Base-by-base conservation (phyloP, 345 rosid genomes). In the Citrus trifoliata region DNA sequence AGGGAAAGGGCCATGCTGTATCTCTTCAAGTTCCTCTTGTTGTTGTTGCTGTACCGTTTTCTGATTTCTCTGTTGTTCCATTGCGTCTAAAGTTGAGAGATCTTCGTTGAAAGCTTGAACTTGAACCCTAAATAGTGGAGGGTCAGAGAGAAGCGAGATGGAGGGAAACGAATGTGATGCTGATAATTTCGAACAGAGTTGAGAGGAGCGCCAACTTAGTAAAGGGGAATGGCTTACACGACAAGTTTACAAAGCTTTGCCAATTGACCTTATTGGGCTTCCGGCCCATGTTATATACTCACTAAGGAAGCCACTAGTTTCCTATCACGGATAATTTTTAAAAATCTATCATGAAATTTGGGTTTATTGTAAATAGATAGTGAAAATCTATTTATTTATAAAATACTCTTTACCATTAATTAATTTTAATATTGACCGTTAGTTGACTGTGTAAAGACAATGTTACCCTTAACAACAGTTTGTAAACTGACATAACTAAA, bases 1-100 rank as follows among this genome's bases (percentile, higher is more conserved):
- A 42, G 89, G 93, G 79, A 78, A 79, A 59, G 93, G 93, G 48
- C 93, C 93, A 33, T 87, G 87, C 66, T 85, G 90, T 24, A 83
- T 46, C 35, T 85, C 92, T 25, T 86, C 92, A 65, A 56, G 30
- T 59, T 88, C 84, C 65, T 81, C 86, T 37, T 86, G 87, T 10
- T 85, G 88, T 2, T 82, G 82, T 51, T 85, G 87, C 3, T 82
- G 82, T 62, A 35, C 81, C 69, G 30, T 59, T 73, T 61, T 60
- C 48, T 56, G 84, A 67, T 56, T 74, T 63, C 89, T 87, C 81
- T 84, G 88, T 70, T 83, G 87, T 78, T 86, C 87, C 92, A 83
- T 87, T 21, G 27, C 58, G 42, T 8, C 16, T 53, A 53, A 18
- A 53, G 51, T 28, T 35, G 37, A 21, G 55, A 67, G 8, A 67